phyloP scores from a whole-genome alignment of 441 rosid species.

The Dalechampia spathulata region DNA sequence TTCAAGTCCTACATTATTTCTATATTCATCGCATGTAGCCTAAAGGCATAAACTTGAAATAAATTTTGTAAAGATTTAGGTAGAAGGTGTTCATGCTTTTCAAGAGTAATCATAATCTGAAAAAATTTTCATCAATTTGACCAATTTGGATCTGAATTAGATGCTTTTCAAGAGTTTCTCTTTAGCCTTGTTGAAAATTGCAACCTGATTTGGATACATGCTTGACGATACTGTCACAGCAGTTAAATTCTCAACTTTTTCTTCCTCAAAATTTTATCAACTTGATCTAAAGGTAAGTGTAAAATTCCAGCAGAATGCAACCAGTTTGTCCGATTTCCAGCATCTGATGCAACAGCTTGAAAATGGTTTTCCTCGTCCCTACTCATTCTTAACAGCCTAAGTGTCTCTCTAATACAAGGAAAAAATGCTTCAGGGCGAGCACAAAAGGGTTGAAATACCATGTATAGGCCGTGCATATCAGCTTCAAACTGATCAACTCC shows the following conservation, averaged over 20 bases:
- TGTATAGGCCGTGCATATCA: constrained; percentile 44
- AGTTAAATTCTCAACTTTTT: constrained; percentile 19
- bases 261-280: constrained; percentile 37
- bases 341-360: constrained; percentile 25
- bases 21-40: too few species aligned
- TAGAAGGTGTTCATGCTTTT: too few species aligned
- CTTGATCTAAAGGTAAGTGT: constrained; percentile 41
- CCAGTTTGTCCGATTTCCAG: constrained; percentile 20
- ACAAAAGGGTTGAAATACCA: constrained; percentile 56
- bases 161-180: too few species aligned
- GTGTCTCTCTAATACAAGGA: constrained; percentile 56
- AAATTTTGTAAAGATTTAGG: too few species aligned
- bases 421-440: constrained; percentile 69
- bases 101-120: too few species aligned
- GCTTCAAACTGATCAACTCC: constrained; percentile 32
- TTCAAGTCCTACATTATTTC: too few species aligned
- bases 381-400: constrained; percentile 45
- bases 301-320: constrained; percentile 39
- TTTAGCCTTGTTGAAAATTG: too few species aligned
- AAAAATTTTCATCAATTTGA: too few species aligned
- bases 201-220: too few species aligned
- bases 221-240: too few species aligned
- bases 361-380: constrained; percentile 34
- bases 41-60: too few species aligned
- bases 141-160: too few species aligned